Conservation (phyloP, 306 rosid genomes). For the Sphenostylis stenocarpa region DNA sequence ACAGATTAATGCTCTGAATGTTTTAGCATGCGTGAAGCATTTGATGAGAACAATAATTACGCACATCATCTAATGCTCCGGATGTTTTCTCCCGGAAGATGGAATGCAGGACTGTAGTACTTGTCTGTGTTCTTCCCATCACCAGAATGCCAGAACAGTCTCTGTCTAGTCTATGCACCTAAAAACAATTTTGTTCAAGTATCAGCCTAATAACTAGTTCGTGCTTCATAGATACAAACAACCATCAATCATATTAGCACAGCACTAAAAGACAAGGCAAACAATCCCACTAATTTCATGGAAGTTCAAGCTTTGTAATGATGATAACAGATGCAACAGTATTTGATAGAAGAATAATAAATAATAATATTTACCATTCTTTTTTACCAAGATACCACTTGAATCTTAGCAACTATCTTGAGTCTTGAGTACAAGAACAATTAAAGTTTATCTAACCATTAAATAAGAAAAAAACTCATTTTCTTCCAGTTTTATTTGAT, state of each 20-base stretch:
- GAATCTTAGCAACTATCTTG: no score
- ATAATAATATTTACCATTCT: neutral
- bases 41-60: slow-evolving; percentile 12
- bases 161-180: slow-evolving; percentile 92
- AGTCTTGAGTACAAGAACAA: no score
- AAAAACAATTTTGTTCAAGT: slow-evolving; percentile 26
- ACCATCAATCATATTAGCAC: neutral
- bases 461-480: no score
- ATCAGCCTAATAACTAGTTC: slow-evolving; percentile 10
- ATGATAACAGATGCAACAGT: neutral
- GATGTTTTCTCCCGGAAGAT: slow-evolving; percentile 82
- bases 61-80: slow-evolving; percentile 63
- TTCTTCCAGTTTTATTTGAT: no score
- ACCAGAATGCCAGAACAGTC: slow-evolving; percentile 86
- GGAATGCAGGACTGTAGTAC: slow-evolving; percentile 77
- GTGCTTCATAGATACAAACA: slow-evolving; percentile 3
- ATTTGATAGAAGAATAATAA: neutral
- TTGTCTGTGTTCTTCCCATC: slow-evolving; percentile 86
- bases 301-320: neutral
- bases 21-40: slow-evolving; percentile 2
- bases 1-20: neutral
- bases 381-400: neutral
- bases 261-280: slow-evolving; percentile 1
- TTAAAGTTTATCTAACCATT: no score
- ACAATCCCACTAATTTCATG: neutral